Evolutionary conservation across 768 basidiomycete species (phyloP).

Genomic region (Tricholoma sp.): DNA sequence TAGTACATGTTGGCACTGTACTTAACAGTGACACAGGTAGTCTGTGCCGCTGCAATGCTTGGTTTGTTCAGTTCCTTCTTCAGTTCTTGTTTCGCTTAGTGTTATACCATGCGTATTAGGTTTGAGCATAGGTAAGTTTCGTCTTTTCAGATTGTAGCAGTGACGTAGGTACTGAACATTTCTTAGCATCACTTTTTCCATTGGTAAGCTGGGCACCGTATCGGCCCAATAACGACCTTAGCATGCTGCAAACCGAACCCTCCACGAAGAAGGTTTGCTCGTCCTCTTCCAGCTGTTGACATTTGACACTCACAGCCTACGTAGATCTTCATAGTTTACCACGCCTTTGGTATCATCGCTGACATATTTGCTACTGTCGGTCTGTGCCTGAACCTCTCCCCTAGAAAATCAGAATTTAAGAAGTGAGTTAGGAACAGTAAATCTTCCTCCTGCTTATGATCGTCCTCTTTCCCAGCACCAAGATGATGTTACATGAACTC

Average conservation of each 20-base stretch:
- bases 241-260: too few relatives aligned
- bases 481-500: conserved; percentile 1
- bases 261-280: neutral
- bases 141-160: too few relatives aligned
- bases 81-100: neutral
- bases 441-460: too few relatives aligned
- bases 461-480: neutral
- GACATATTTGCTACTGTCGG: neutral
- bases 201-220: too few relatives aligned
- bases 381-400: neutral
- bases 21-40: neutral
- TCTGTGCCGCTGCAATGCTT: neutral
- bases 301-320: too few relatives aligned
- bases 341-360: too few relatives aligned
- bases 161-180: too few relatives aligned
- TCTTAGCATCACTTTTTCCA: too few relatives aligned
- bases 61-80: neutral
- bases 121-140: neutral
- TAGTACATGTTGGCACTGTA: too few relatives aligned
- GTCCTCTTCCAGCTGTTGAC: neutral
- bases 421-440: neutral
- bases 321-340: too few relatives aligned
- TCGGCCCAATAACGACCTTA: too few relatives aligned
- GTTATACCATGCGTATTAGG: neutral
- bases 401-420: neutral